A percentile compares a stretch with the other conserved stretches of the same genome.
These are phyloP conservation scores for Lentinula novae-zelandiae DNA, from an alignment of 1,284 basidiomycete species.

Conservation along the genomic window DNA sequence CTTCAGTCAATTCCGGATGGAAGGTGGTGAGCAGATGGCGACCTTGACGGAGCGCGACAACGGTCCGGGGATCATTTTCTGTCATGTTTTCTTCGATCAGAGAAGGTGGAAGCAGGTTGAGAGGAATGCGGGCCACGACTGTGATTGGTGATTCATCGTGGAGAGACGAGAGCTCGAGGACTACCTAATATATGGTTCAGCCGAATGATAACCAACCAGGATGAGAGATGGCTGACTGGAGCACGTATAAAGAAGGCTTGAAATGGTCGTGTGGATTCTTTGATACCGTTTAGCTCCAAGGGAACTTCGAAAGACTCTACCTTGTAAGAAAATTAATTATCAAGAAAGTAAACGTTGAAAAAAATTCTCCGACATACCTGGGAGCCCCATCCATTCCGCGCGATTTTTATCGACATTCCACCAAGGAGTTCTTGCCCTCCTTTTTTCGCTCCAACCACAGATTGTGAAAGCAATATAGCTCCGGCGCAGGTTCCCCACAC, in stretches of 20 bases:
- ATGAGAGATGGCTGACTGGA: conserved; percentile 54
- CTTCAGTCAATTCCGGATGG: conserved; percentile 91
- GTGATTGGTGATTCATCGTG: conserved; percentile 49
- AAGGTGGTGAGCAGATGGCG: conserved; percentile 86
- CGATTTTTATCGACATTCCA: conserved; percentile 79
- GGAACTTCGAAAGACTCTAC: conserved; percentile 78
- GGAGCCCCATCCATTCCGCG: conserved; percentile 88
- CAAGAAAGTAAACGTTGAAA: conserved; percentile 6
- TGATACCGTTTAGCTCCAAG: conserved; percentile 64
- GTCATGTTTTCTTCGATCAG: conserved; percentile 30
- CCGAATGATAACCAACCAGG: not conserved
- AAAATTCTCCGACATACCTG: conserved; percentile 43
- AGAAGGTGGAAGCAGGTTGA: conserved; percentile 51
- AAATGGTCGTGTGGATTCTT: conserved; percentile 63
- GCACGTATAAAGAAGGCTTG: conserved; percentile 94
- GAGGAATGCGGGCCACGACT: conserved; percentile 73
- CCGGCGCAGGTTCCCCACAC: conserved; percentile 98
- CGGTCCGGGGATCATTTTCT: conserved; percentile 56
- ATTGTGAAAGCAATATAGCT: conserved; percentile 83
- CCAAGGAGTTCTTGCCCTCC: conserved; percentile 87
- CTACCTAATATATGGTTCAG: conserved; percentile 45
- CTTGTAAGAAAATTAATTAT: conserved; percentile 23
- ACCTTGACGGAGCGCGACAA: conserved; percentile 88
- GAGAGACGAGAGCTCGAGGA: conserved; percentile 45
- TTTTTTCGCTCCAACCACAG: conserved; percentile 77